Base-by-base conservation (phyloP, 2,329 filamentous ascomycete species). In the Acrocalymma vagum region DNA sequence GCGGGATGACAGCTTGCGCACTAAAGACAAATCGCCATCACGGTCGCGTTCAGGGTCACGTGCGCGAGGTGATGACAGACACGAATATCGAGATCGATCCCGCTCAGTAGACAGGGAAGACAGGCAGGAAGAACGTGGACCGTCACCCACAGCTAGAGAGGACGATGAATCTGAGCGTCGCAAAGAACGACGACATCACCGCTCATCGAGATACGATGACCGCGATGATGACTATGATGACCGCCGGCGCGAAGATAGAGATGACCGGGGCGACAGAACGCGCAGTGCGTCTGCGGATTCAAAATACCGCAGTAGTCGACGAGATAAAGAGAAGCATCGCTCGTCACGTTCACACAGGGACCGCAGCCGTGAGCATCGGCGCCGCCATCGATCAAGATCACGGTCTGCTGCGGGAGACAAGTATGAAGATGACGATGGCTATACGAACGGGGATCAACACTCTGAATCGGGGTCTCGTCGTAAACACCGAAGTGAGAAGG, bases 241-340 rank as follows among this genome's bases (percentile, higher is more conserved):
- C n/a, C 50, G 55, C 3, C 30, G 53, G 31, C 59, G 58, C 14
- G 64, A 68, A 9, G 79, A 83, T 31, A 78, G 80, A 34, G 84
- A 85, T 1, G 58, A 55, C 27, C 60, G 61, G 20, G 63, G 59
- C 13, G 79, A 83, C 31, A 78, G 81, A 31, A 84, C 86, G 1
- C 78, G 86, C 42, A 89, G 87, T 5, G 77, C 78, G 5, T 90
- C 88, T 3, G 81, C 80, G 1, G 81, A 83, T 8, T 70, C 70
- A 24, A 82, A 78, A 50, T 81, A 84, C 55, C 81, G 83, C 47
- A 84, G 82, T 48, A 84, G 83, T 53, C 84, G 71, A 16, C 63
- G 67, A 20, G 72, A 70, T 2, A 73, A 71, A 42, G 72, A 74
- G 6, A 68, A 66, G 33, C 56, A 73, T 31, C 69, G 70, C 9